A percentile compares a stretch with the other conserved stretches of the same genome.
Conservation (phyloP, 306 rosid species). For the Cyclanthera cordifolia region DNA sequence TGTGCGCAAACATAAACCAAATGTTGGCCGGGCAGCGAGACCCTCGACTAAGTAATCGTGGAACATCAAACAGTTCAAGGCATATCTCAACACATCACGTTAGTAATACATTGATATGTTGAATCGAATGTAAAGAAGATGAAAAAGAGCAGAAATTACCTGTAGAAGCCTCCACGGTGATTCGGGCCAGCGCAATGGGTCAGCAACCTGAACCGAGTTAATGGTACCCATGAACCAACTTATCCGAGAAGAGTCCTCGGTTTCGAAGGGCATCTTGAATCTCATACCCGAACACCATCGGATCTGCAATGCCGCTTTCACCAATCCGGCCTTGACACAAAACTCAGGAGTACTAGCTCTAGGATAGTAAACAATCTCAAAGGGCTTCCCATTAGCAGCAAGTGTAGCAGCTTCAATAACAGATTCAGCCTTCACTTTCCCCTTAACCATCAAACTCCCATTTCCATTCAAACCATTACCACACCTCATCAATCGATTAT, state of each 20-base stretch:
- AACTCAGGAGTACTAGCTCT: constrained; percentile 80
- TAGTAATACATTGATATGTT: not conserved
- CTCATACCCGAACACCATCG: constrained; percentile 73
- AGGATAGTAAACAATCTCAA: constrained; percentile 84
- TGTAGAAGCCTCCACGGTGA: constrained; percentile 96
- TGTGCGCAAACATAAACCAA: too few species aligned
- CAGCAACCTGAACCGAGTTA: constrained; percentile 64
- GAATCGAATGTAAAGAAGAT: not conserved
- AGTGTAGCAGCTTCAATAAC: constrained; percentile 66
- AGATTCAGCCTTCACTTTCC: constrained; percentile 58
- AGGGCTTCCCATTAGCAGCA: constrained; percentile 58
- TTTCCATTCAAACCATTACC: constrained; percentile 27
- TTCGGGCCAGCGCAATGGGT: constrained; percentile 69
- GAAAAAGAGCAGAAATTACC: constrained; percentile 36
- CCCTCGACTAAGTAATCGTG: too few species aligned
- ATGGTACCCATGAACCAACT: constrained; percentile 93
- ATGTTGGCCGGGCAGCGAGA: too few species aligned
- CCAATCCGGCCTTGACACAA: constrained; percentile 62
- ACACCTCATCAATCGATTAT: constrained; percentile 34
- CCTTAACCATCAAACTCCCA: constrained; percentile 34
- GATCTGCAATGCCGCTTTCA: constrained; percentile 58
- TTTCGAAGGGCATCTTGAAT: constrained; percentile 93
- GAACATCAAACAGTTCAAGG: too few species aligned
- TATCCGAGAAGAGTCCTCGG: constrained; percentile 75
- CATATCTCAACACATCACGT: too few species aligned